Base-by-base conservation (phyloP, 768 basidiomycete species). In the Kondoa malvinella region DNA sequence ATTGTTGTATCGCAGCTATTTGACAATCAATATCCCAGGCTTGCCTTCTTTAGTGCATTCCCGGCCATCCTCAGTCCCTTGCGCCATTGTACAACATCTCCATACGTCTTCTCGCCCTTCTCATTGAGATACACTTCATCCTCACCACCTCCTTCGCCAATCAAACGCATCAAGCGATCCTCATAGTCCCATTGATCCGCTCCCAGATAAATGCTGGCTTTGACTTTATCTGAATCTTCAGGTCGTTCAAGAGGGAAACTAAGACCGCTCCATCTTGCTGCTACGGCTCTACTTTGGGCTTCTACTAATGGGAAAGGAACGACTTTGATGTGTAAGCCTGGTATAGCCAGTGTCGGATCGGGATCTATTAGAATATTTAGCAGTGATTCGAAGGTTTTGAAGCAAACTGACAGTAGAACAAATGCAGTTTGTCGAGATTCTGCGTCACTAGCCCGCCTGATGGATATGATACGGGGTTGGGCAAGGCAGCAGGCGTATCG, bases 321-420 rank as follows among this genome's bases (percentile, higher is more conserved):
- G 33, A 71, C 64, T 68, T 72, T 64, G 50, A 17, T 27, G 4
- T 64, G 27, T 29, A 62, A 40, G 2, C 62, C 25, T 12, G 50
- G 56, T 3, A 58, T 3, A 56, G 1, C 12, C 2, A 33, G 21
- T 50, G 40, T 29, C 25, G 29, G 31, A 1, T 58, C 61, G 25
- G 17, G 26, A 15, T 34, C 1, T 29, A 65, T 40, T 29, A 68
- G 66, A 58, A 66, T 60, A 59, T 76, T 71, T 72, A 76, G 75
- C 12, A 78, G 65, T 4, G 70, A 72, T 1, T 76, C 72, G 67
- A 79, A 14, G 75, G 75, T 21, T 77, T 71, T 1, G 73, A 74
- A 27, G 76, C 70, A 67, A 78, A 77, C 0, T 72, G 74, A 12
- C 76, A 57, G 66, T 78, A 72, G 69, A 79, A 79, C 27, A 77